Evolutionary conservation across 345 rosid species (phyloP).

Genomic region (Balakata baccata): DNA sequence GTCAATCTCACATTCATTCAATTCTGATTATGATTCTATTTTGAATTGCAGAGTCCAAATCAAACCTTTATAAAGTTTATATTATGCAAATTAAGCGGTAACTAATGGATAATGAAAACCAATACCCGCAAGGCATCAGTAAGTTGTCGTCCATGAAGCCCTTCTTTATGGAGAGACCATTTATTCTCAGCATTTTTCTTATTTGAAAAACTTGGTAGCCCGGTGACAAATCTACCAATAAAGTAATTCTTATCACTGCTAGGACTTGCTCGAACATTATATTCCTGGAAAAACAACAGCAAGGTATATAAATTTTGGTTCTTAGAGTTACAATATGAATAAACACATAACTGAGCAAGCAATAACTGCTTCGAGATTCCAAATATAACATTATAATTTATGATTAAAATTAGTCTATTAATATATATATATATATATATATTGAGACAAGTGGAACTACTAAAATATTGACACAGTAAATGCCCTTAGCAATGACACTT

Average conservation of each 20-base stretch:
- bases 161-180: constrained; percentile 87
- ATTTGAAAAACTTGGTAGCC: constrained; percentile 76
- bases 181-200: constrained; percentile 81
- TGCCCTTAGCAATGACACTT: background rate
- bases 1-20: too few species aligned
- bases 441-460: too few species aligned
- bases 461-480: background rate
- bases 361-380: background rate
- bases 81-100: too few species aligned
- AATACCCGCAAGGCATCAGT: constrained; percentile 72
- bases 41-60: background rate
- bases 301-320: constrained; percentile 4
- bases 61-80: too few species aligned
- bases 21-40: background rate
- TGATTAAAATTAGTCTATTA: background rate
- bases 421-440: too few species aligned
- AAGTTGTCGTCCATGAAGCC: constrained; percentile 83
- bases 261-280: constrained; percentile 65
- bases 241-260: constrained; percentile 74
- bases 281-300: constrained; percentile 47
- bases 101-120: background rate
- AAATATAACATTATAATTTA: background rate
- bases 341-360: background rate
- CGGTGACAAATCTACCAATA: constrained; percentile 77
- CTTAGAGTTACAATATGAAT: background rate